Evolutionary conservation across 257 asterid species (phyloP), one percentile per base, ranked within the genome.

Genomic region (Fraxinus americana): DNA sequence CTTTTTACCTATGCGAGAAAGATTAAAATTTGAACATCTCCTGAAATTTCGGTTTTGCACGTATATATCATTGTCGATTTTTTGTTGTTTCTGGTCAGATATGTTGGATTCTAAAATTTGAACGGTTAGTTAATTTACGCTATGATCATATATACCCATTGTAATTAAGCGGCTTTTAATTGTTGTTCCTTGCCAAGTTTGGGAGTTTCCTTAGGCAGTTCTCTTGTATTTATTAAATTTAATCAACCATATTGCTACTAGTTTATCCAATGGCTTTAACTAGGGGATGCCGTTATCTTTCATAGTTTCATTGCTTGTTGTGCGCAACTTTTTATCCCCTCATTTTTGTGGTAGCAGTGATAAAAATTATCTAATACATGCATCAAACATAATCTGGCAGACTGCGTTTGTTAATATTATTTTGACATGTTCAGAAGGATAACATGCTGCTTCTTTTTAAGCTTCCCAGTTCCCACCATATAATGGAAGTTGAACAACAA

Each of bases 391-490:
- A 59, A 59, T 59, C 27, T 59, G 48, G 76, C 54, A 34, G 38
- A 27, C 67, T 52, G 72, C 32, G 43, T 43, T 7, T 1, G 17
- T 23, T 12, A 36, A 16, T 43, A 2, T 45, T 29, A 30, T 36
- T 11, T 6, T 23, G n/a, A 8, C 25, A 4, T 30, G 59, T 25
- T 72, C 10, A 71, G 23, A 21, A 72, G 7, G 14, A 41, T 9
- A 27, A 72, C 48, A 35, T 5, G 32, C 48, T 50, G 57, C 12
- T 38, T 54, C 67, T 57, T 8, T 67, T 29, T 36, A 34, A 25
- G 61, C 70, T 73, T 73, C 61, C 75, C 48, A 65, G 10, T 65
- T n/a, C 21, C 67, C 59, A 57, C 73, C 35, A 30, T 30, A 16
- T 67, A 16, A 23, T 81, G 54, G 19, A 65, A 57, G 66, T 34